A percentile compares a stretch with the other conserved stretches of the same genome.
Evolutionary conservation across 108 stramenopile species (phyloP).

Genomic region (Craspedostauros australis): DNA sequence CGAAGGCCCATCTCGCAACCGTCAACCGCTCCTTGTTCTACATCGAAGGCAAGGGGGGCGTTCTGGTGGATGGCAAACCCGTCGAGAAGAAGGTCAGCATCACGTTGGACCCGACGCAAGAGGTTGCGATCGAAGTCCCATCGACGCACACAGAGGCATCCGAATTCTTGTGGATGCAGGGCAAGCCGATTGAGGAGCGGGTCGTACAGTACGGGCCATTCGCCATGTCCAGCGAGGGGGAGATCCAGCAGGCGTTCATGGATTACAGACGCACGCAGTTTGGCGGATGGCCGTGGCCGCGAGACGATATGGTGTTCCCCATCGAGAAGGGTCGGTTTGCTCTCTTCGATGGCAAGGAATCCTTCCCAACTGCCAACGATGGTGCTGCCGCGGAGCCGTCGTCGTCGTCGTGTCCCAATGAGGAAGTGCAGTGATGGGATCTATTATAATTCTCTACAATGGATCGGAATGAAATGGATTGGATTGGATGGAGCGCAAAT

Average conservation of each 20-base stretch:
- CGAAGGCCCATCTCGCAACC: conserved; percentile 26
- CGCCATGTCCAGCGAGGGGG: conserved; percentile 83
- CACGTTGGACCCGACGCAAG: conserved; percentile 32
- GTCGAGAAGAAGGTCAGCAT: conserved; percentile 28
- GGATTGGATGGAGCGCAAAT: too few relatives aligned
- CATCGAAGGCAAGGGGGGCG: conserved; percentile 47
- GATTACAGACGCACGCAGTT: conserved; percentile 76
- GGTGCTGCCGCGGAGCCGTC: too few relatives aligned
- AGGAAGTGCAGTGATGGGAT: too few relatives aligned
- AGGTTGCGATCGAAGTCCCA: conserved; percentile 38
- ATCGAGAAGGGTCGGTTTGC: conserved; percentile 59
- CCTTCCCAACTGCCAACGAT: conserved; percentile 5
- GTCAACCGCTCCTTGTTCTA: conserved; percentile 58
- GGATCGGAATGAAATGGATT: too few relatives aligned
- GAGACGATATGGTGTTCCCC: conserved; percentile 62
- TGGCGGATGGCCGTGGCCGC: conserved; percentile 73
- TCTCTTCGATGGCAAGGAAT: conserved; percentile 44
- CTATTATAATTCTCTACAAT: too few relatives aligned
- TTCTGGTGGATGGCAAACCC: conserved; percentile 8
- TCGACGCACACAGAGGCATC: conserved; percentile 19
- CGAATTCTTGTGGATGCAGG: conserved; percentile 60
- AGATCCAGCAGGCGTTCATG: conserved; percentile 66
- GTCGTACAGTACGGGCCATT: conserved; percentile 86
- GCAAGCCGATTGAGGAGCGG: conserved; percentile 70
- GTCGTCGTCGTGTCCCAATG: too few relatives aligned